These are phyloP conservation scores for Cladophialophora chaetospira DNA, from an alignment of 2,329 filamentous ascomycete genomes.

Conservation along the genomic window DNA sequence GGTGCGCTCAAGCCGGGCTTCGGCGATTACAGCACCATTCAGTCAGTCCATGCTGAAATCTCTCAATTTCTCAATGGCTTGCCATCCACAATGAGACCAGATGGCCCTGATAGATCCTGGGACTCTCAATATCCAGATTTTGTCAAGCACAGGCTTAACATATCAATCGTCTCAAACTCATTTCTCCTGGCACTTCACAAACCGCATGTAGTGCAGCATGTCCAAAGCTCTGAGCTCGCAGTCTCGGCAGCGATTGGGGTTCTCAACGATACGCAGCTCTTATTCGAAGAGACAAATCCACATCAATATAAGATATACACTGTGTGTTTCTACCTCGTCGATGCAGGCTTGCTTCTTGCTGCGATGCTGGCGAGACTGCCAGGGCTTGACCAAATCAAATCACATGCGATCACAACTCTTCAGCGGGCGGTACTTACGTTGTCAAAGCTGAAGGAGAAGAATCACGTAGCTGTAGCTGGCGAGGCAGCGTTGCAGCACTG, in stretches of 20 bases:
- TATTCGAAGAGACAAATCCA: not conserved
- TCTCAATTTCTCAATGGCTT: conserved; percentile 3
- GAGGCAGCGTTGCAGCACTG: not conserved
- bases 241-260: conserved; percentile 3
- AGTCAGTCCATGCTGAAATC: not conserved
- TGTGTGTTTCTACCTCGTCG: conserved; percentile 8
- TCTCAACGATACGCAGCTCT: not conserved
- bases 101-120: conserved; percentile 10
- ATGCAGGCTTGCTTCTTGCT: conserved; percentile 7
- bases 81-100: conserved; percentile 4
- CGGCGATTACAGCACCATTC: conserved; percentile 1
- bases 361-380: not conserved
- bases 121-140: conserved; percentile 10
- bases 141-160: conserved; percentile 4
- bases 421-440: not conserved
- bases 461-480: not conserved
- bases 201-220: not conserved
- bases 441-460: not conserved
- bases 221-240: not conserved
- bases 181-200: conserved; percentile 11
- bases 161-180: conserved; percentile 8
- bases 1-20: not conserved
- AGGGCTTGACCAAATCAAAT: not conserved
- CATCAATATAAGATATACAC: conserved; percentile 9
- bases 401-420: not conserved